Evolutionary conservation across 2,329 filamentous ascomycete genomes (phyloP).

Genomic region (Cadophora malorum): DNA sequence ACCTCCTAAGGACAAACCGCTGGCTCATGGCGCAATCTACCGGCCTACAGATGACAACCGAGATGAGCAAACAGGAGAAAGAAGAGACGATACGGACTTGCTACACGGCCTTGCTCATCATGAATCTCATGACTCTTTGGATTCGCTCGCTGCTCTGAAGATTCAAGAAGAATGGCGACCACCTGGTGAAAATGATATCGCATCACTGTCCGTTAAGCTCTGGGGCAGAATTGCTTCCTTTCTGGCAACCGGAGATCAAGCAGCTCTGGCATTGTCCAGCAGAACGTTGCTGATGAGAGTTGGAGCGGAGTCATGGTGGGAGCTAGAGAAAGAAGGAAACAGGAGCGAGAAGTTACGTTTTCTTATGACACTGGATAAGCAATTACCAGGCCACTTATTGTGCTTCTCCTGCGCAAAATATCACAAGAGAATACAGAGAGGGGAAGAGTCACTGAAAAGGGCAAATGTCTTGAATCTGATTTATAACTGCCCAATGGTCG

Average conservation of each 20-base stretch:
- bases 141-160: constrained; percentile 19
- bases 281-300: constrained; percentile 54
- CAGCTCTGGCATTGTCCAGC: constrained; percentile 56
- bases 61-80: constrained; percentile 45
- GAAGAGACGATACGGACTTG: constrained; percentile 43
- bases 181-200: constrained; percentile 51
- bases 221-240: constrained; percentile 54
- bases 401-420: constrained; percentile 64
- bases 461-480: constrained; percentile 61
- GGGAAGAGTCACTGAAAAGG: constrained; percentile 59
- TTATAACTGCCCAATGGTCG: constrained; percentile 60
- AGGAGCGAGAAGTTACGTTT: constrained; percentile 55
- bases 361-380: constrained; percentile 56
- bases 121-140: constrained; percentile 40
- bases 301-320: constrained; percentile 49
- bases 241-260: constrained; percentile 53
- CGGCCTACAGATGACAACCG: constrained; percentile 25
- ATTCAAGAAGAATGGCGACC: constrained; percentile 30
- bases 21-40: constrained; percentile 30
- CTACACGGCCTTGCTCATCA: constrained; percentile 43
- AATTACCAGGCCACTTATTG: constrained; percentile 61
- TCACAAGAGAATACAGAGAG: constrained; percentile 59
- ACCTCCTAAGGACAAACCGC: constrained; percentile 2
- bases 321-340: constrained; percentile 52
- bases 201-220: constrained; percentile 51